These are phyloP conservation scores for Clarireedia homoeocarpa DNA, from an alignment of 2,329 filamentous ascomycete genomes.

Conservation along the genomic window DNA sequence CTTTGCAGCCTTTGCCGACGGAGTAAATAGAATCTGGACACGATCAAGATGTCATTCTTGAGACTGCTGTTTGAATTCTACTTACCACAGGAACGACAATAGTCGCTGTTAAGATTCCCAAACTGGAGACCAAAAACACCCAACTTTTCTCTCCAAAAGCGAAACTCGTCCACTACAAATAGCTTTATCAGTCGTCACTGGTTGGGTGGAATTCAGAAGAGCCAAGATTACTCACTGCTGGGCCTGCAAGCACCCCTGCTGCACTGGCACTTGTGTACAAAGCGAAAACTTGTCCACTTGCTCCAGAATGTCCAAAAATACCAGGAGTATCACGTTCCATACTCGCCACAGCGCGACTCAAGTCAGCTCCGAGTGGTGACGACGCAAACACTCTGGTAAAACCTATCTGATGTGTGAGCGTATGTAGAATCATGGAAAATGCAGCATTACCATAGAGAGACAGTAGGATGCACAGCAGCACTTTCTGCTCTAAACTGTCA, in stretches of 20 bases:
- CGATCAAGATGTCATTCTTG: background rate
- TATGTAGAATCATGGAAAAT: background rate
- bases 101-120: conserved; percentile 11
- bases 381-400: conserved; percentile 9
- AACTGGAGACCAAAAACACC: conserved; percentile 8
- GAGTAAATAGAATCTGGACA: background rate
- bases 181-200: too few species aligned
- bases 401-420: background rate
- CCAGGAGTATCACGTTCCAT: conserved; percentile 10
- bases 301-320: conserved; percentile 9
- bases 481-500: conserved; percentile 50
- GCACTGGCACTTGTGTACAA: conserved; percentile 11
- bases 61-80: background rate
- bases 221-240: background rate
- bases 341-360: conserved; percentile 8
- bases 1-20: background rate
- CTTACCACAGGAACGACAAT: conserved; percentile 6
- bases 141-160: conserved; percentile 9
- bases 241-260: conserved; percentile 12
- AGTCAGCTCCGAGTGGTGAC: conserved; percentile 10
- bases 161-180: conserved; percentile 3
- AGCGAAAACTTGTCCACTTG: conserved; percentile 13
- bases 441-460: conserved; percentile 41
- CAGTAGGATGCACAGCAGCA: conserved; percentile 56
- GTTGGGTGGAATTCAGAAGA: too few species aligned